These are phyloP conservation scores for Acmispon strigosus DNA, from an alignment of 306 rosid genomes.

Conservation along the genomic window DNA sequence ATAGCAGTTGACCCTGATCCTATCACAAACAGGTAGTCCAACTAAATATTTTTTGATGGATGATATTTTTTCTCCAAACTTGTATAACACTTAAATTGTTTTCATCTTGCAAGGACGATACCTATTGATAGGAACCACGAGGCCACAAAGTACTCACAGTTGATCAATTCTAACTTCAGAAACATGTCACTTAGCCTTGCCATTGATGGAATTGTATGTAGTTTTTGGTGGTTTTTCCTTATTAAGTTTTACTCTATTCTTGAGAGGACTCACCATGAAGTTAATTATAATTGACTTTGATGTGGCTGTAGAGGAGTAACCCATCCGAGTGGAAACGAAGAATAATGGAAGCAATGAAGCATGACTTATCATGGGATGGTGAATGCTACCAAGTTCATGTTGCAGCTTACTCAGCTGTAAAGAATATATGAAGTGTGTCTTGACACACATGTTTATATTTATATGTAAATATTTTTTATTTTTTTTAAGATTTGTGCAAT, in stretches of 20 bases:
- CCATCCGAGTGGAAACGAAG: constrained; percentile 53
- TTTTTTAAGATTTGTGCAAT: neutral
- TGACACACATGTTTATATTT: neutral
- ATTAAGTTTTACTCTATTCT: neutral
- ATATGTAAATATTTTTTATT: neutral
- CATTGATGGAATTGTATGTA: constrained; percentile 66
- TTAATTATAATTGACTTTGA: neutral
- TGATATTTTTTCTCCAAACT: neutral
- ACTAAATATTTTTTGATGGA: neutral
- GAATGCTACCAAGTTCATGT: constrained; percentile 72
- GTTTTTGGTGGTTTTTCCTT: constrained; percentile 5
- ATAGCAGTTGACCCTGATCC: constrained; percentile 34
- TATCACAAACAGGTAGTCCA: constrained; percentile 38
- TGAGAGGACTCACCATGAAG: neutral
- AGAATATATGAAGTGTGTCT: constrained; percentile 32
- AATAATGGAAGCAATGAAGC: constrained; percentile 60
- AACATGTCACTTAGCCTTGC: constrained; percentile 55
- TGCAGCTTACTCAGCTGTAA: constrained; percentile 58
- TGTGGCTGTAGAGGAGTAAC: constrained; percentile 44
- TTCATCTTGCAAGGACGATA: neutral
- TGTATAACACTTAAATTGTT: neutral
- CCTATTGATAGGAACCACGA: constrained; percentile 39
- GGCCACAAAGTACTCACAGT: constrained; percentile 46
- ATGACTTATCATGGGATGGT: constrained; percentile 88
- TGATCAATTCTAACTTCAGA: constrained; percentile 55